phyloP scores from a whole-genome alignment of 1,284 basidiomycete genomes.

The Cutaneotrichosporon sp. region DNA sequence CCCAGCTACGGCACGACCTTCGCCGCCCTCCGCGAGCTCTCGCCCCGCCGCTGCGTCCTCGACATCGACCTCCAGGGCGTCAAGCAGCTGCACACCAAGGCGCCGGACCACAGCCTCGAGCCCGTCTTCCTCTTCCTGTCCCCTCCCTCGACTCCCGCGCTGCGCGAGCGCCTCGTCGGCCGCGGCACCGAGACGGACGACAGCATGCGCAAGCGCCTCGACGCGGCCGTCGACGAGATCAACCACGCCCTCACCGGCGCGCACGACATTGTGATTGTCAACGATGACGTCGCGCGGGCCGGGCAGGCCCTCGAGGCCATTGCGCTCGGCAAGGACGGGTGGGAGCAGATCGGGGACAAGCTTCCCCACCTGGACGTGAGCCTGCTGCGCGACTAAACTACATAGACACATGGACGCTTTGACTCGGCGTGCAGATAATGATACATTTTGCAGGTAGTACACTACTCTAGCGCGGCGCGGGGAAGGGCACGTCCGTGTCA shows the following conservation, averaged over 20 bases:
- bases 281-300: conserved; percentile 84
- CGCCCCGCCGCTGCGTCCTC: conserved; percentile 77
- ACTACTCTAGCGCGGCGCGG: conserved; percentile 14
- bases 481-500: conserved; percentile 11
- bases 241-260: conserved; percentile 74
- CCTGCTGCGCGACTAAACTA: conserved; percentile 23
- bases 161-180: conserved; percentile 69
- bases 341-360: conserved; percentile 46
- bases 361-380: conserved; percentile 45
- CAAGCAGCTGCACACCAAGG: conserved; percentile 75
- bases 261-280: conserved; percentile 86
- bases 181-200: conserved; percentile 85
- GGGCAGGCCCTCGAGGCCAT: conserved; percentile 67
- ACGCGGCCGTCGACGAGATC: conserved; percentile 80
- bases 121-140: conserved; percentile 93
- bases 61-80: conserved; percentile 99
- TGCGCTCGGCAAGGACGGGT: conserved; percentile 64
- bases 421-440: no score
- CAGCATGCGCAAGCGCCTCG: conserved; percentile 72
- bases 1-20: conserved; percentile 79
- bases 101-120: conserved; percentile 62
- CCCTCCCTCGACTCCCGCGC: conserved; percentile 72
- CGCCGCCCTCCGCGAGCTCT: conserved; percentile 62
- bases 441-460: not conserved
- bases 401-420: not conserved